Percentiles rank a stretch among this genome's conserved stretches.
Conservation (phyloP, 495 filamentous ascomycete genomes). For the Penicillium pulvis region DNA sequence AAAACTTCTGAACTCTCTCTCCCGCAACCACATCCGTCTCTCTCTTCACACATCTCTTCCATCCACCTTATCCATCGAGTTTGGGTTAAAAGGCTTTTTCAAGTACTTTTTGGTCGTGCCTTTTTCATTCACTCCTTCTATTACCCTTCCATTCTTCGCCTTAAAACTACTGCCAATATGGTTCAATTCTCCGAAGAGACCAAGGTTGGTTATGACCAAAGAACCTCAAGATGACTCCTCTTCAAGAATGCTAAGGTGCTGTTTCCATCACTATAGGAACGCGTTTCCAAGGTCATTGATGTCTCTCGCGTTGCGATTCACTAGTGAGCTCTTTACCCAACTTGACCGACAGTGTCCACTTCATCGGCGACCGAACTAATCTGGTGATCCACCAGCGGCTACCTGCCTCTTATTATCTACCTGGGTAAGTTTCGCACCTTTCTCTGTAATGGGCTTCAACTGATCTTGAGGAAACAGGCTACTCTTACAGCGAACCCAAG, state of each 20-base stretch:
- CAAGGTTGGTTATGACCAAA: slow-evolving; percentile 61
- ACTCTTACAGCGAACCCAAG: slow-evolving; percentile 88
- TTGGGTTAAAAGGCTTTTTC: neutral
- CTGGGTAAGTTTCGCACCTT: slow-evolving; percentile 66
- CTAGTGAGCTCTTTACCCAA: slow-evolving; percentile 60
- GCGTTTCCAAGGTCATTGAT: slow-evolving; percentile 93
- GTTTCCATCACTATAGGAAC: slow-evolving; percentile 64
- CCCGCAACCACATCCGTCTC: slow-evolving; percentile 12
- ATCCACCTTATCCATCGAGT: neutral
- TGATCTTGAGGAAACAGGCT: slow-evolving; percentile 57
- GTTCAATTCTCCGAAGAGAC: slow-evolving; percentile 95
- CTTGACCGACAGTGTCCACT: neutral
- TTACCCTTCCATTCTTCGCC: neutral
- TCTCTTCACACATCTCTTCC: neutral
- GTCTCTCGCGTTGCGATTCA: slow-evolving; percentile 93
- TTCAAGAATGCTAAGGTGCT: slow-evolving; percentile 5
- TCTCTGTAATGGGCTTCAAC: neutral
- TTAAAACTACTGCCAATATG: slow-evolving; percentile 46
- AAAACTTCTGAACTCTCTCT: slow-evolving; percentile 39
- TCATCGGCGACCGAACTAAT: slow-evolving; percentile 11
- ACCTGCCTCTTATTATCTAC: slow-evolving; percentile 94
- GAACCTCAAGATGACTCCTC: neutral
- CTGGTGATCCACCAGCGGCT: slow-evolving; percentile 64
- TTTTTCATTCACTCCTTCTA: neutral
- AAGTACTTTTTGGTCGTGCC: slow-evolving; percentile 3